phyloP scores from a whole-genome alignment of 192 early-diverging fungal species.

The Entomortierella beljakovae region DNA sequence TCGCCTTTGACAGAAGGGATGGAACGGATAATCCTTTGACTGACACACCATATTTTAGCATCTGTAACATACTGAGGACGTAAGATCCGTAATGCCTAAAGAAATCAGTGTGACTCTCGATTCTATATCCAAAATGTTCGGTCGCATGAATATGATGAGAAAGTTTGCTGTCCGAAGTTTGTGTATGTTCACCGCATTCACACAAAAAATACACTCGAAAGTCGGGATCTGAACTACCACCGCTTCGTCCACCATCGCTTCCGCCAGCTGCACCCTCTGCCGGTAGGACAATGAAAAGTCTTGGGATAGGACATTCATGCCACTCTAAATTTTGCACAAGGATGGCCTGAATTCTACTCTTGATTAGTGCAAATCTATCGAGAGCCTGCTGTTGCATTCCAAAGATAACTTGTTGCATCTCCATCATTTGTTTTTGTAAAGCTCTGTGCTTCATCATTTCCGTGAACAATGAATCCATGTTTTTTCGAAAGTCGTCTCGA shows the following conservation, averaged over 20 bases:
- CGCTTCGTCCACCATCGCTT: not conserved
- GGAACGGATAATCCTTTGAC: slow-evolving; percentile 19
- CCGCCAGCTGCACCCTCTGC: not conserved
- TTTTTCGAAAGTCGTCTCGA: slow-evolving; percentile 11
- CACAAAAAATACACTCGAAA: slow-evolving; percentile 37
- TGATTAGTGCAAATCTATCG: slow-evolving; percentile 6
- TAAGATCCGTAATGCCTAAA: slow-evolving; percentile 20
- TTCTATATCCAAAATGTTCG: slow-evolving; percentile 22
- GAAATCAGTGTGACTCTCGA: slow-evolving; percentile 23
- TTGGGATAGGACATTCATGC: slow-evolving; percentile 15
- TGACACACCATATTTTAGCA: slow-evolving; percentile 27
- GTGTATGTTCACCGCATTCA: slow-evolving; percentile 31
- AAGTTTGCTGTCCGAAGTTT: slow-evolving; percentile 3
- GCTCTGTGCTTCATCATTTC: slow-evolving; percentile 12
- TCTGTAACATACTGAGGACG: slow-evolving; percentile 21
- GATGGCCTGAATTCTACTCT: slow-evolving; percentile 16
- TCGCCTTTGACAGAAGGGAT: not conserved
- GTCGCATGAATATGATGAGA: slow-evolving; percentile 33
- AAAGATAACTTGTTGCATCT: slow-evolving; percentile 8
- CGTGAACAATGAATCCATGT: not conserved
- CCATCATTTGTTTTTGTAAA: slow-evolving; percentile 4
- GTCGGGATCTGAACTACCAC: not conserved
- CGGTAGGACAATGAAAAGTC: slow-evolving; percentile 25
- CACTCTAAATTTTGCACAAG: slow-evolving; percentile 10
- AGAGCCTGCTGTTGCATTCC: slow-evolving; percentile 14